Percentiles rank a stretch among this genome's conserved stretches.
Evolutionary conservation across 2,329 filamentous ascomycete genomes (phyloP).

Genomic region (Paramyrothecium roridum): DNA sequence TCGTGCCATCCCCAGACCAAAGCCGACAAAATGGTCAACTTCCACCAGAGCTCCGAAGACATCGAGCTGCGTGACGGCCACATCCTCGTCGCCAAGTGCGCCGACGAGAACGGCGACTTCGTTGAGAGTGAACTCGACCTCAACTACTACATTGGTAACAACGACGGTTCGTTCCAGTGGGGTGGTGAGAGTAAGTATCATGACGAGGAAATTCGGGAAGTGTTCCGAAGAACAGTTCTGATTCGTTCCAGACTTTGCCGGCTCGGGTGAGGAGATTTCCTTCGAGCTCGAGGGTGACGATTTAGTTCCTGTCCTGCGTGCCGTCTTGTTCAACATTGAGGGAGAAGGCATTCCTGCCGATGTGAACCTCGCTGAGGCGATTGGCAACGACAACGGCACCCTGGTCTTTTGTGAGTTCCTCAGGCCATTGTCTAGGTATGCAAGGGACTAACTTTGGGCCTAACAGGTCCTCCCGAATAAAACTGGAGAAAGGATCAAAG

Average conservation of each 20-base stretch:
- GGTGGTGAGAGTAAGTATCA: conserved; percentile 25
- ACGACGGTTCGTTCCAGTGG: conserved; percentile 46
- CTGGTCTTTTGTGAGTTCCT: conserved; percentile 31
- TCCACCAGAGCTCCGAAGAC: conserved; percentile 44
- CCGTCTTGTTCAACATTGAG: conserved; percentile 36
- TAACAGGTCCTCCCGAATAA: too few species aligned
- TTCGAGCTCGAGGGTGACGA: conserved; percentile 49
- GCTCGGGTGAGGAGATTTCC: conserved; percentile 41
- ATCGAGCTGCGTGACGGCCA: conserved; percentile 47
- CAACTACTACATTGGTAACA: conserved; percentile 48
- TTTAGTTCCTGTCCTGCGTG: conserved; percentile 49
- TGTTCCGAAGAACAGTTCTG: neutral
- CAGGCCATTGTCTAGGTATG: neutral
- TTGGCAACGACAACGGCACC: conserved; percentile 49
- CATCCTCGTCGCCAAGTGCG: conserved; percentile 42
- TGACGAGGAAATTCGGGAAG: too few species aligned
- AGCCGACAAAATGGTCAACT: conserved; percentile 24
- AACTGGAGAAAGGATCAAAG: too few species aligned
- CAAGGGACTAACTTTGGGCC: too few species aligned
- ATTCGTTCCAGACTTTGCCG: conserved; percentile 34
- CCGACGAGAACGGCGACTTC: conserved; percentile 36
- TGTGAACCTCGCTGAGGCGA: conserved; percentile 53
- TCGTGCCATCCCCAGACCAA: neutral
- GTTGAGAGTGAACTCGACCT: conserved; percentile 45
- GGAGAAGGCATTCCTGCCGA: conserved; percentile 40